Base-by-base conservation (phyloP, 192 early-diverging fungal genomes). In the Helicostylum pulchrum region DNA sequence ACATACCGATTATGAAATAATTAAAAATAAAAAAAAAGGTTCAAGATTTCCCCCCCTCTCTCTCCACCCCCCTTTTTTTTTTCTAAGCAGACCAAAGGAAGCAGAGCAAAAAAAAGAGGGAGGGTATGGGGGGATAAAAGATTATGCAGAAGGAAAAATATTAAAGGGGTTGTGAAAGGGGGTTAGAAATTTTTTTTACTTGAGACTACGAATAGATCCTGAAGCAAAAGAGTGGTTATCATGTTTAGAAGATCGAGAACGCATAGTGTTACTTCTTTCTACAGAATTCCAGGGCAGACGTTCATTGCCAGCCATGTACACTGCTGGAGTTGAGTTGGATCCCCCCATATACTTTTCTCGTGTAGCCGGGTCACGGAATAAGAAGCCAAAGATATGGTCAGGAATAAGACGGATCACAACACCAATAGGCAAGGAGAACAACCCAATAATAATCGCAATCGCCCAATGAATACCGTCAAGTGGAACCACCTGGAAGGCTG, bases 341-440 rank as follows among this genome's bases (percentile, higher is more conserved):
- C 36, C 23, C 26, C 62, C 62, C 39, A 84, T 14, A 32, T 73
- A 46, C 53, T 48, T 39, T 44, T 73, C 19, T 12, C 68, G 32
- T 56, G 65, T 30, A 32, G 56, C 50, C 42, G 70, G 58, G 52
- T 77, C 62, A 48, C 52, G 19, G 66, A 75, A 72, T 43, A 80
- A 34, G 39, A 68, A 71, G 1, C 67, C 62, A 56, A 83, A 78
- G 23, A 77, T 36, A 21, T 72, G 62, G 64, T 95, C 92, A 1
- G 97, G 97, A 21, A 95, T 74, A 6, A 96, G 71, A 15, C 94
- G 82, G 48, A 98, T 83, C 5, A 95, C 64, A 31, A 88, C 85
- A 54, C 94, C 97, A 32, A 98, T 75, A 0, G 91, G 91, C n/a
- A 99, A 70, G 5, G 92, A 88, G 1, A 93, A 68, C 30, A 88